A percentile compares a stretch with the other conserved stretches of the same genome.
These are phyloP conservation scores for Cucumis variabilis DNA, from an alignment of 331 rosid species.

Conservation along the genomic window DNA sequence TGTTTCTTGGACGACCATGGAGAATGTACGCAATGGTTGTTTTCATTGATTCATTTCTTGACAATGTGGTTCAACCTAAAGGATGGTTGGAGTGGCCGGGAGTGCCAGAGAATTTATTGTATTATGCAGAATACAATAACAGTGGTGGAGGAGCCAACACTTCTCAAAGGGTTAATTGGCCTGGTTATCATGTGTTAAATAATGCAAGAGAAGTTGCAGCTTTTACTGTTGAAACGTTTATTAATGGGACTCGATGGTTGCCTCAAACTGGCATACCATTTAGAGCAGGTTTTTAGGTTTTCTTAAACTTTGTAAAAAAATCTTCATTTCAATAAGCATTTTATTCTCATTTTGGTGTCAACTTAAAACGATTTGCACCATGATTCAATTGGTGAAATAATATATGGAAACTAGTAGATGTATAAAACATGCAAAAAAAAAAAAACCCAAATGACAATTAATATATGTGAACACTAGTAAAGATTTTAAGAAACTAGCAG, in stretches of 20 bases:
- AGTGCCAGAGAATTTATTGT: background rate
- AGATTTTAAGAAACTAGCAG: too few relatives aligned
- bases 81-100: background rate
- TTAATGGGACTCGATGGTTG: background rate
- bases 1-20: background rate
- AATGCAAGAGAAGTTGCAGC: background rate
- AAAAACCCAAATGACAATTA: too few relatives aligned
- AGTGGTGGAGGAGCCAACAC: background rate
- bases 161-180: background rate
- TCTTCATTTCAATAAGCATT: background rate
- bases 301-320: background rate
- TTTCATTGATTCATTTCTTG: background rate
- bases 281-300: background rate
- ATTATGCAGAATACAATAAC: background rate
- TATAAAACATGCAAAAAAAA: too few relatives aligned
- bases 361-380: background rate
- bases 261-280: constrained; percentile 8
- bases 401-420: too few relatives aligned
- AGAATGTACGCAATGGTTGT: background rate
- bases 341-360: background rate
- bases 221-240: background rate
- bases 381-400: too few relatives aligned
- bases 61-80: background rate
- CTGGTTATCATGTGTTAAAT: background rate
- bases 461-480: too few relatives aligned